Base-by-base conservation (phyloP, 1,139 yeast genomes). In the Yamadazyma atlantica region DNA sequence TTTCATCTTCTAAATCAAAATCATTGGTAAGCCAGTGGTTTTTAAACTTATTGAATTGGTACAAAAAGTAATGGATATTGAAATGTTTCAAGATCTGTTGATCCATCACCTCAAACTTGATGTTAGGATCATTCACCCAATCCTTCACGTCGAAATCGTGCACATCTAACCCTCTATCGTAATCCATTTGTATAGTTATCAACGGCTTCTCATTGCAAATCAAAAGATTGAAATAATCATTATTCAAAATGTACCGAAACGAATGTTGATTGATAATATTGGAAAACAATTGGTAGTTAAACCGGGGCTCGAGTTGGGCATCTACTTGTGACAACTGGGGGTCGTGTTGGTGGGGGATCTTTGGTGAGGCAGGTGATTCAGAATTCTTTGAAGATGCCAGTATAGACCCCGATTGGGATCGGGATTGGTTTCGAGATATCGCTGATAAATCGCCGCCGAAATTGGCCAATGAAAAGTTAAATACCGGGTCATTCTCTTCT, bases 81-180 rank as follows among this genome's bases (percentile, higher is more conserved):
- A 39, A 43, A 11, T 34, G 32, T 18, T 38, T 37, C 16, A 46
- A 27, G 17, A 42, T 43, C 11, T 40, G 33, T 15, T 38, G 28
- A 11, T 40, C 36, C 15, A 39, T 29, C 6, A 34, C 19, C 1
- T 25, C 23, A 25, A 46, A 45, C 11, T 44, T 38, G 15, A 36
- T 34, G 21, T 37, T 29, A 1, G 42, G 46, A 19, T 39, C 33
- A 10, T 29, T 32, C 10, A 44, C 12, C 9, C 32, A 36, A 29
- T 42, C 46, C 17, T 37, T 37, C 4, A 39, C 34, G 26, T 47
- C 49, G 21, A 35, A 37, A 27, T 47, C 51, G 8, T 36, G 29
- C 10, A 25, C 10, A 22, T 40, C 49, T 11, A 41, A 36, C 4
- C 50, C 48, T 22, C 24, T 41, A 9, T 15, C 14, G 8, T 26